phyloP scores from a whole-genome alignment of 1,139 yeast species.

The Trichomonascaceae sp. region DNA sequence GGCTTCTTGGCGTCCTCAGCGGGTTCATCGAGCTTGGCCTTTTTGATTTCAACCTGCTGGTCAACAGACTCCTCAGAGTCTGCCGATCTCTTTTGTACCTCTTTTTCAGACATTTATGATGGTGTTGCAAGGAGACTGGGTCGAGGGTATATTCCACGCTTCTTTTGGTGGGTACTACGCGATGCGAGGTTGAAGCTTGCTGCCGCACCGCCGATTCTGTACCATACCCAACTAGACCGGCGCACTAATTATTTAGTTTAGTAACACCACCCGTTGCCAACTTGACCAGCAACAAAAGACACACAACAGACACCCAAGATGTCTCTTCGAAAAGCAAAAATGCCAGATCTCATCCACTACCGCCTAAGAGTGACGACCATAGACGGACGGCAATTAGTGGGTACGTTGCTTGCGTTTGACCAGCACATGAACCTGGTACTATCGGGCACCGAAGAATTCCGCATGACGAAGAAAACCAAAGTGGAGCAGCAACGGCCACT shows the following conservation, averaged over 20 bases:
- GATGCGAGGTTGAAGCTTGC: no score
- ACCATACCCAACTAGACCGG: no score
- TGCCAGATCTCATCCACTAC: constrained; percentile 61
- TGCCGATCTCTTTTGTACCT: no score
- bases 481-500: constrained; percentile 41
- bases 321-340: constrained; percentile 28
- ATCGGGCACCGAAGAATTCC: constrained; percentile 72
- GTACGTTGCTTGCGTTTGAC: constrained; percentile 79
- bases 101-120: no score
- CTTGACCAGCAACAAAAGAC: no score
- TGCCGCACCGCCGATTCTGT: no score
- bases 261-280: no score
- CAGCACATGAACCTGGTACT: constrained; percentile 79
- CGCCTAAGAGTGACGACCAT: constrained; percentile 58
- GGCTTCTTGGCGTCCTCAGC: constrained; percentile 4
- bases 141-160: no score
- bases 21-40: constrained; percentile 4
- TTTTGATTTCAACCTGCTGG: constrained; percentile 6
- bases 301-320: no score
- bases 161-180: no score
- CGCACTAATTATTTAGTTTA: no score
- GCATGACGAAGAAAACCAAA: constrained; percentile 47
- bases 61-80: constrained; percentile 40
- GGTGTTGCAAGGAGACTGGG: no score
- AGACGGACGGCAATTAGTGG: constrained; percentile 67